Evolutionary conservation across 202 grass and related monocot species (phyloP), one percentile per base, ranked within the genome.

Genomic region (Setaria viridis): DNA sequence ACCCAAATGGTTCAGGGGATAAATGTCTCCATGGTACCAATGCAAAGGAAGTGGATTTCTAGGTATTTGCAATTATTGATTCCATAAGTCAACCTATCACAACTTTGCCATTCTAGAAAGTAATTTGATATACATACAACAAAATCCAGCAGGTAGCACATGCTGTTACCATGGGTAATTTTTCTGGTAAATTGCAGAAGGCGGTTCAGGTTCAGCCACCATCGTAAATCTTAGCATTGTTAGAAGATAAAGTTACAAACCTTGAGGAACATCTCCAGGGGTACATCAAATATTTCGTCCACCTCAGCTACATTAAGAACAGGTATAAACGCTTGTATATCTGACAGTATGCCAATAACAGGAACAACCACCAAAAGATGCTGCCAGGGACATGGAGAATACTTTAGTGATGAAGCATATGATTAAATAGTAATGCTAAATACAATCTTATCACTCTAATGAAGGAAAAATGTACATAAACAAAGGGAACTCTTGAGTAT

Each of bases 211-310:
- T 50, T 59, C 6, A 19, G 11, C 41, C 19, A 67, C 4, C 3
- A 53, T 65, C 0, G n/a, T 11, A 54, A 71, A 73, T 60, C 49
- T 78, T 78, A 79, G 73, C 20, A 79, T 15, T 11, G 0, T 67
- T 29, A 17, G 14, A 87, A 67, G 35, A 67, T 15, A 66, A 85
- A 37, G 39, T 77, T 70, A 84, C 42, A 66, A 80, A 97, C 95
- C 95, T 97, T 93, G 80, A 97, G 89, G 72, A 97, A 97, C 95
- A 97, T 97, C 85, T 97, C 91, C 74, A 95, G 77, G 25, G 95
- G 95, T 54, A 86, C 90, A 59, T 97, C 89, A 25, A 97, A 94
- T 67, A 97, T 82, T 84, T 73, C 85, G 25, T 97, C 91, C 21
- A 97, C 95, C 79, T 97, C 95, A 48, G 54, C 62, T 30, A 68